These are phyloP conservation scores for Mortierella sp. DNA, from an alignment of 371 early-diverging fungal genomes.

Conservation along the genomic window DNA sequence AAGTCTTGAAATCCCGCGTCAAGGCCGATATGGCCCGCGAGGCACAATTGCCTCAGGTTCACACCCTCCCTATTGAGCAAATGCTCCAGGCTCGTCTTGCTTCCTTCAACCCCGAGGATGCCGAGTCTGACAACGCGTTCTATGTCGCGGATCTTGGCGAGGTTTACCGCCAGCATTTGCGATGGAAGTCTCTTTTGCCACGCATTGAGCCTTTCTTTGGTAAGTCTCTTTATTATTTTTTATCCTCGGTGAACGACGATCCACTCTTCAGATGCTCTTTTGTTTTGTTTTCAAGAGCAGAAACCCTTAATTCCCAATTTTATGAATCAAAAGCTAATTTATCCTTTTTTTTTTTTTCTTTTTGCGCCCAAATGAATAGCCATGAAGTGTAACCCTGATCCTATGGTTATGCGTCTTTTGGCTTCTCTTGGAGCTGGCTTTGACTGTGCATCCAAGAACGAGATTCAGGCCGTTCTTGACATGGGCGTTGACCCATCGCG, in stretches of 20 bases:
- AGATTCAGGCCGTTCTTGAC: constrained; percentile 88
- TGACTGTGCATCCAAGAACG: constrained; percentile 92
- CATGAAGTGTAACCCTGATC: constrained; percentile 97
- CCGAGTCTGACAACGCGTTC: constrained; percentile 90
- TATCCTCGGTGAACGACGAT: constrained; percentile 14
- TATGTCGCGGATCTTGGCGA: constrained; percentile 94
- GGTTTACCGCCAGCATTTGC: constrained; percentile 85
- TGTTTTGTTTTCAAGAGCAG: constrained; percentile 3
- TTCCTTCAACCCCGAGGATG: constrained; percentile 62
- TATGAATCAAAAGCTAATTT: not conserved
- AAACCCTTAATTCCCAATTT: not conserved
- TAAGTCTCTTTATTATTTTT: constrained; percentile 60
- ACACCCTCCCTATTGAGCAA: constrained; percentile 52
- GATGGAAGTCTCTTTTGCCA: constrained; percentile 87
- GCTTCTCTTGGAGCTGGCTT: constrained; percentile 90
- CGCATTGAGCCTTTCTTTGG: constrained; percentile 96
- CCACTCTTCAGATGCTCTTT: not conserved
- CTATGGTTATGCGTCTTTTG: constrained; percentile 85
- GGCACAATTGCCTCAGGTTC: constrained; percentile 48
- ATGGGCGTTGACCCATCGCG: constrained; percentile 82
- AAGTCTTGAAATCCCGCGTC: constrained; percentile 55
- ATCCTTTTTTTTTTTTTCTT: not conserved
- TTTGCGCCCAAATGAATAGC: constrained; percentile 62
- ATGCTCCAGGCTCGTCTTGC: constrained; percentile 55
- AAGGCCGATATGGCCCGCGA: constrained; percentile 52